Evolutionary conservation across 805 yeast genomes (phyloP).

Genomic region (Suhomyces prunicola): DNA sequence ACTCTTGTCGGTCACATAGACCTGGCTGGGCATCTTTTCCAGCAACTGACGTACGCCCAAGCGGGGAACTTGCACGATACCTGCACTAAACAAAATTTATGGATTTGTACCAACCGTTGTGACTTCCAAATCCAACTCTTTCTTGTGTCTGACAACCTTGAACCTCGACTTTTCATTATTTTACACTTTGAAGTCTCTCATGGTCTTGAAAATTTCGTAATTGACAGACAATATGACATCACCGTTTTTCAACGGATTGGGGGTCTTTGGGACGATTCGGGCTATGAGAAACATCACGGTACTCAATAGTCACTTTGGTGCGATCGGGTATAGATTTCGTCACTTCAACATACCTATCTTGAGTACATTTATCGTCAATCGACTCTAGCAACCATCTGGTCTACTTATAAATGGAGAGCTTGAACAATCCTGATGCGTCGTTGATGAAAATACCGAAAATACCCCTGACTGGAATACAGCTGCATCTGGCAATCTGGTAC

Average conservation of each 20-base stretch:
- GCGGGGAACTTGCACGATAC: conserved; percentile 94
- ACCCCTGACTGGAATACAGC: conserved; percentile 80
- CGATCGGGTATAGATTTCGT: conserved; percentile 77
- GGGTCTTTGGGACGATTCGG: conserved; percentile 25
- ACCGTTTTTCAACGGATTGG: conserved; percentile 52
- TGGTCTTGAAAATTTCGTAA: conserved; percentile 59
- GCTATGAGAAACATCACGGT: conserved; percentile 73
- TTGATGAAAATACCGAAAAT: conserved; percentile 85
- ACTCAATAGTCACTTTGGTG: conserved; percentile 64
- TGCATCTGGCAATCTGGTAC: conserved; percentile 84
- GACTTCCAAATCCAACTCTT: conserved; percentile 57
- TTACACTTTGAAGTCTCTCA: conserved; percentile 60
- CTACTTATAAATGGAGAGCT: conserved; percentile 52
- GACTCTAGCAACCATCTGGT: conserved; percentile 81
- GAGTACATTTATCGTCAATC: conserved; percentile 70
- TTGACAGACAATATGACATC: conserved; percentile 75
- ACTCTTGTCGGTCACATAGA: conserved; percentile 73
- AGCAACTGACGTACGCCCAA: conserved; percentile 86
- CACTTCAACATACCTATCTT: conserved; percentile 72
- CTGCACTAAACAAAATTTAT: too few species aligned
- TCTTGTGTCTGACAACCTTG: conserved; percentile 68
- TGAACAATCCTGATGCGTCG: conserved; percentile 76
- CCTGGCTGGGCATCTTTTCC: conserved; percentile 72
- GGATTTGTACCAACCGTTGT: conserved; percentile 59
- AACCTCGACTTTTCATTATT: conserved; percentile 46